Conservation (phyloP, 2,329 filamentous ascomycete species). For the Penicillium sp. region DNA sequence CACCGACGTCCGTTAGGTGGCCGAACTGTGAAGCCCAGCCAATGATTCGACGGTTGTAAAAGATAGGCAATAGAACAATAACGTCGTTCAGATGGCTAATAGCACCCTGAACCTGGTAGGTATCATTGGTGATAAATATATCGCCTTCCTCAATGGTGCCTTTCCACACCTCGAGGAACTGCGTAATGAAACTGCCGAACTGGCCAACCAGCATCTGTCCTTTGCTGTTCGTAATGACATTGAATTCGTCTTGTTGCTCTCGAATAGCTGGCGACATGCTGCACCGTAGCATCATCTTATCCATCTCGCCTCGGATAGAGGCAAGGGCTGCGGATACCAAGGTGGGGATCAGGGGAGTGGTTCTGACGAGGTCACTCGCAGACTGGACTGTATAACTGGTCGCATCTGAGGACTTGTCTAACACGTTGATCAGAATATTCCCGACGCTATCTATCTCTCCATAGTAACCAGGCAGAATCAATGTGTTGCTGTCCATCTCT, state of each 20-base stretch:
- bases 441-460: too few species aligned
- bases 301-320: slow-evolving; percentile 51
- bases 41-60: slow-evolving; percentile 44
- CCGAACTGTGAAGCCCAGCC: slow-evolving; percentile 54
- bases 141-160: slow-evolving; percentile 51
- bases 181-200: slow-evolving; percentile 51
- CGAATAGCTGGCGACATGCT: slow-evolving; percentile 53
- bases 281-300: slow-evolving; percentile 51
- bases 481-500: too few species aligned
- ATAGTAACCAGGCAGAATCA: too few species aligned
- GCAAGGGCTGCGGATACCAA: too few species aligned
- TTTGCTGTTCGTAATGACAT: slow-evolving; percentile 50
- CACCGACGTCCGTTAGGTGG: too few species aligned
- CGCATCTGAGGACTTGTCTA: too few species aligned
- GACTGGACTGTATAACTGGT: too few species aligned
- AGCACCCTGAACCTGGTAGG: slow-evolving; percentile 50
- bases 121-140: slow-evolving; percentile 53
- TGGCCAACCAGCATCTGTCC: slow-evolving; percentile 54
- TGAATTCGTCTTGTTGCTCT: slow-evolving; percentile 54
- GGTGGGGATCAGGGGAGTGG: too few species aligned
- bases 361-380: too few species aligned
- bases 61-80: slow-evolving; percentile 51
- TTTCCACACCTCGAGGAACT: slow-evolving; percentile 49
- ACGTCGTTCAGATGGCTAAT: slow-evolving; percentile 53
- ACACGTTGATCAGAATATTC: too few species aligned